These are phyloP conservation scores for Talaromyces sp. DNA, from an alignment of 2,329 filamentous ascomycete genomes.

Conservation along the genomic window DNA sequence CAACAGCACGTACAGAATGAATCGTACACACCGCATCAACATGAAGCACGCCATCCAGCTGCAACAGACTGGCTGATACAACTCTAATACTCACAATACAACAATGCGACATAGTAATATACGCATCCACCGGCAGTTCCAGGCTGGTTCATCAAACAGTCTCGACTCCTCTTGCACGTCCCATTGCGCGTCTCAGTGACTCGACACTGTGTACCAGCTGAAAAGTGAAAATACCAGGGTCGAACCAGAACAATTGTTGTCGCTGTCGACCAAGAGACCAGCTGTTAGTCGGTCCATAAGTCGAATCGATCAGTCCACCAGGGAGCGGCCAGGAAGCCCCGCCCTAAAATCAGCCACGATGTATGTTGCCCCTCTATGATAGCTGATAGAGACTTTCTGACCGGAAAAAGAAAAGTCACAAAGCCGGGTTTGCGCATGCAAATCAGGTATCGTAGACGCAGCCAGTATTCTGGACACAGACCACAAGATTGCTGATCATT, in stretches of 20 bases:
- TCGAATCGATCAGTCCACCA: slow-evolving; percentile 6
- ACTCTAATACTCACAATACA: neutral
- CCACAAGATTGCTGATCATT: neutral
- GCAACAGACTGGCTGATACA: neutral
- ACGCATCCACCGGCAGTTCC: slow-evolving; percentile 8
- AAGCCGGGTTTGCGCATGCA: neutral
- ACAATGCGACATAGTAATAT: slow-evolving; percentile 9
- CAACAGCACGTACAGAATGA: neutral
- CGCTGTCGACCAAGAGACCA: neutral
- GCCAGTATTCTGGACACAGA: neutral
- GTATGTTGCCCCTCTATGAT: slow-evolving; percentile 10
- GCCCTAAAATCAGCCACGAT: slow-evolving; percentile 13
- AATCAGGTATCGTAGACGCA: neutral
- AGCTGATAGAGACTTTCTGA: neutral
- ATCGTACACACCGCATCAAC: slow-evolving; percentile 11
- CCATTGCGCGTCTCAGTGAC: neutral
- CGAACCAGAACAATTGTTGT: neutral
- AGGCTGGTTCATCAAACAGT: slow-evolving; percentile 5
- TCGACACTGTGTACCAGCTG: neutral
- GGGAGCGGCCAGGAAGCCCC: slow-evolving; percentile 6
- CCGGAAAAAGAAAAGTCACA: neutral
- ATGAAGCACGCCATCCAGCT: slow-evolving; percentile 9
- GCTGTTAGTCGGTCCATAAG: neutral
- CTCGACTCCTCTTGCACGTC: neutral
- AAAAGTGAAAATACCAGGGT: neutral